Conservation (phyloP, 1,284 basidiomycete genomes). For the Volvariella surrecta region DNA sequence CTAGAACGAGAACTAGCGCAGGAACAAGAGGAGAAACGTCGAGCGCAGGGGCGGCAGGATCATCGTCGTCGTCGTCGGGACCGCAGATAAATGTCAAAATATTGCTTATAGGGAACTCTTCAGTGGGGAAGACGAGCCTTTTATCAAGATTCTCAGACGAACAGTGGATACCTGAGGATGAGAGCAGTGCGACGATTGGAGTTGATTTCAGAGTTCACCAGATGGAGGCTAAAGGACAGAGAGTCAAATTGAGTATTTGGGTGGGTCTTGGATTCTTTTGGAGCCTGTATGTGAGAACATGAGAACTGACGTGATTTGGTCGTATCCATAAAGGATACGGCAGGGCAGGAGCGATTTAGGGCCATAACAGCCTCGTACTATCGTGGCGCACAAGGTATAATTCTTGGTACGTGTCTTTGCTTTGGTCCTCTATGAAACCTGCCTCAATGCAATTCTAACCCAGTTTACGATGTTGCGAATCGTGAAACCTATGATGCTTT, state of each 20-base stretch:
- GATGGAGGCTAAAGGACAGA: constrained; percentile 74
- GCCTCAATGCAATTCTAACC: too few relatives aligned
- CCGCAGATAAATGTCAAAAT: constrained; percentile 58
- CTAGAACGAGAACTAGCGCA: too few relatives aligned
- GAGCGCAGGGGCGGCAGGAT: too few relatives aligned
- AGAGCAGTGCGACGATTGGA: constrained; percentile 91
- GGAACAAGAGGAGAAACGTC: too few relatives aligned
- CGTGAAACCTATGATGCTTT: constrained; percentile 89
- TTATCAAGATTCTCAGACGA: constrained; percentile 94
- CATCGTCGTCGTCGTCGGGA: too few relatives aligned
- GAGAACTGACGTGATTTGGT: background rate
- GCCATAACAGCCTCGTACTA: constrained; percentile 92
- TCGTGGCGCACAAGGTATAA: constrained; percentile 89
- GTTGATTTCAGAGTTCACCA: constrained; percentile 72
- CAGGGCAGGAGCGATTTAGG: constrained; percentile 85
- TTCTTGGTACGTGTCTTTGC: constrained; percentile 55
- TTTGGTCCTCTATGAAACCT: too few relatives aligned
- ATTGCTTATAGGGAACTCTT: constrained; percentile 80
- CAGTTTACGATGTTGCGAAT: constrained; percentile 92
- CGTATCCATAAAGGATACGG: constrained; percentile 61
- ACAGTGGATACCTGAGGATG: constrained; percentile 92
- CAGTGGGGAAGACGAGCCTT: constrained; percentile 88
- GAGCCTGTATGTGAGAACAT: background rate
- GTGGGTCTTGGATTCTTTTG: constrained; percentile 26
- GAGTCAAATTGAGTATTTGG: constrained; percentile 80